phyloP scores from a whole-genome alignment of 192 early-diverging fungal genomes.

The Umbelopsis vinacea region DNA sequence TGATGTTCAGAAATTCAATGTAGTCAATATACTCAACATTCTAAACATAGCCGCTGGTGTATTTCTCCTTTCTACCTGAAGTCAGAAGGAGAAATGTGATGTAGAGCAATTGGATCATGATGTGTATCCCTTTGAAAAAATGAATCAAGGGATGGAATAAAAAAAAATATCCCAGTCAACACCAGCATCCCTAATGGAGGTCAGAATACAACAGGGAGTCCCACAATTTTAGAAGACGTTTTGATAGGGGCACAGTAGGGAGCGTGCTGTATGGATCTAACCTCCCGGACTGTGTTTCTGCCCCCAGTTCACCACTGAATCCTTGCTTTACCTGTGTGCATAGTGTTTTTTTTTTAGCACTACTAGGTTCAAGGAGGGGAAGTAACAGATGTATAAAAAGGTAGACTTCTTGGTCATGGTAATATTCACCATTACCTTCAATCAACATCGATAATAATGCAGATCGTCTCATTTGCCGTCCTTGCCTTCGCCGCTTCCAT shows the following conservation, averaged over 20 bases:
- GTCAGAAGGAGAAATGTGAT: background rate
- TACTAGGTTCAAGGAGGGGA: conserved; percentile 2
- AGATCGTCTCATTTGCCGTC: conserved; percentile 22
- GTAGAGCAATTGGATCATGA: conserved; percentile 9
- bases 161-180: background rate
- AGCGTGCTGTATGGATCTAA: background rate
- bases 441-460: conserved; percentile 23
- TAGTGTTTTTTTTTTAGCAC: background rate
- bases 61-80: background rate
- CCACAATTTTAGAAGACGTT: background rate
- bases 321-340: conserved; percentile 2
- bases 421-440: background rate
- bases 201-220: background rate
- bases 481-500: conserved; percentile 22
- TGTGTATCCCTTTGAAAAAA: background rate
- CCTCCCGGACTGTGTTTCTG: background rate
- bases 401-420: no score
- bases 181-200: conserved; percentile 22
- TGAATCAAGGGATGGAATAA: background rate
- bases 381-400: no score
- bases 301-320: conserved; percentile 17
- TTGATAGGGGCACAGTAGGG: conserved; percentile 5
- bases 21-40: background rate
- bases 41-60: background rate
- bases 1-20: no score